Conservation (phyloP, 768 basidiomycete species). For the Boletellus ananiceps region DNA sequence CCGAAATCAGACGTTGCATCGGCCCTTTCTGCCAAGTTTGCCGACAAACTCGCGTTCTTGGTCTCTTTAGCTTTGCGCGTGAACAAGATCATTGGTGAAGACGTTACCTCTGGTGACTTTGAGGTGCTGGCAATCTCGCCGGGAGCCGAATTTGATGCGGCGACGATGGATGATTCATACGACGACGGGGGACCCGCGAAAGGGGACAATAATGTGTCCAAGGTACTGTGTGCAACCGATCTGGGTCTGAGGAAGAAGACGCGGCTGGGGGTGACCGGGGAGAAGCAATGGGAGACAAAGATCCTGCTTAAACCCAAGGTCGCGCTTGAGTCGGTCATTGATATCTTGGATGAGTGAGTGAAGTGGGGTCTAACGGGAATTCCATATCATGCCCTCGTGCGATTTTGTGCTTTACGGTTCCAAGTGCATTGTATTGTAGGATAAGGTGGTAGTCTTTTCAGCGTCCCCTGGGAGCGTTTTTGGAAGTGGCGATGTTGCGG, state of each 20-base stretch:
- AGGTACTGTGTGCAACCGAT: conserved; percentile 36
- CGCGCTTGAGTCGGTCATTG: conserved; percentile 34
- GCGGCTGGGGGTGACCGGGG: conserved; percentile 20
- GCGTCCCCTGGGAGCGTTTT: too few species aligned
- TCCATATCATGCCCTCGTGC: too few species aligned
- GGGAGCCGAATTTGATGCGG: conserved; percentile 21
- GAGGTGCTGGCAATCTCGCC: conserved; percentile 28
- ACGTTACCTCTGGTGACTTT: conserved; percentile 30
- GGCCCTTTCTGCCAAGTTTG: conserved; percentile 40
- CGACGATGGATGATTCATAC: conserved; percentile 31
- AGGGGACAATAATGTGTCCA: conserved; percentile 2
- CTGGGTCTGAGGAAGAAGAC: conserved; percentile 33
- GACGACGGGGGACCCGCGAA: conserved; percentile 21
- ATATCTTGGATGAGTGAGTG: conserved; percentile 30
- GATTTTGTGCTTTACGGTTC: background rate
- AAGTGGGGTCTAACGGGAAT: too few species aligned
- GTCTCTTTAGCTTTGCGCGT: conserved; percentile 44
- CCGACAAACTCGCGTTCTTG: conserved; percentile 39
- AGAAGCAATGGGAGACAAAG: conserved; percentile 30
- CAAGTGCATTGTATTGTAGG: background rate
- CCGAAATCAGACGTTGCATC: conserved; percentile 31
- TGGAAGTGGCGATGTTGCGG: too few species aligned
- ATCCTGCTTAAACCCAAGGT: conserved; percentile 37
- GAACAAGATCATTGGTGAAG: conserved; percentile 36
- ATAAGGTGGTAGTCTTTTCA: too few species aligned